Evolutionary conservation across 768 basidiomycete species (phyloP).

Genomic region (Amanita muscaria): DNA sequence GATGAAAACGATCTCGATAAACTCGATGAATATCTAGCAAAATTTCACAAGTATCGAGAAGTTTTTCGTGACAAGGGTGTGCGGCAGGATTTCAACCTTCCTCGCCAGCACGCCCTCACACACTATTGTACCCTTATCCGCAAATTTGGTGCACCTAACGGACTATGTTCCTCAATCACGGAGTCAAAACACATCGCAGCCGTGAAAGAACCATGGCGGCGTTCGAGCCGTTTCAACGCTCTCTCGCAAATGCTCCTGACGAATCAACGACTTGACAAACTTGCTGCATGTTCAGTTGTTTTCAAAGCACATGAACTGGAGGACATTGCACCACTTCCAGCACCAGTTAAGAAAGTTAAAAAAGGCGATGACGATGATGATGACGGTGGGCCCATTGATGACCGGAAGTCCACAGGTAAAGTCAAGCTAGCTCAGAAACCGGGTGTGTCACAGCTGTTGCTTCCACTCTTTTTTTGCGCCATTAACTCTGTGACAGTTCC

Average conservation of each 20-base stretch:
- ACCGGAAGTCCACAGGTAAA: not conserved
- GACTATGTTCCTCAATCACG: constrained; percentile 28
- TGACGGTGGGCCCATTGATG: not conserved
- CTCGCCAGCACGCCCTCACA: constrained; percentile 22
- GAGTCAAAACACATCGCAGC: constrained; percentile 27
- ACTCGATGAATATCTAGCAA: constrained; percentile 12
- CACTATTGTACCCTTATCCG: constrained; percentile 20
- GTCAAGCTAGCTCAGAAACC: not conserved
- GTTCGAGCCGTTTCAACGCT: not conserved
- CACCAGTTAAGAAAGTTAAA: too few relatives aligned
- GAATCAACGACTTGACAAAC: not conserved
- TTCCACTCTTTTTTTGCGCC: not conserved
- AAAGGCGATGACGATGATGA: not conserved
- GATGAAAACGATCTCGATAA: constrained; percentile 12
- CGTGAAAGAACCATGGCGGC: constrained; percentile 24
- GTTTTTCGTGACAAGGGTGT: constrained; percentile 14
- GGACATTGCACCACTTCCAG: not conserved
- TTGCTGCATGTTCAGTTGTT: not conserved
- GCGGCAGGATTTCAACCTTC: constrained; percentile 16
- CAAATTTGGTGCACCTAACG: constrained; percentile 24
- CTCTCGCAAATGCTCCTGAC: not conserved
- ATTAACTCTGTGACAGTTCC: not conserved
- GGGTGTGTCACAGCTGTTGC: not conserved
- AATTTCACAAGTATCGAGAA: constrained; percentile 16
- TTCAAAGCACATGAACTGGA: not conserved